Percentiles rank a stretch among this genome's conserved stretches.
Evolutionary conservation across 768 basidiomycete species (phyloP).

Genomic region (Mycena chlorophos): DNA sequence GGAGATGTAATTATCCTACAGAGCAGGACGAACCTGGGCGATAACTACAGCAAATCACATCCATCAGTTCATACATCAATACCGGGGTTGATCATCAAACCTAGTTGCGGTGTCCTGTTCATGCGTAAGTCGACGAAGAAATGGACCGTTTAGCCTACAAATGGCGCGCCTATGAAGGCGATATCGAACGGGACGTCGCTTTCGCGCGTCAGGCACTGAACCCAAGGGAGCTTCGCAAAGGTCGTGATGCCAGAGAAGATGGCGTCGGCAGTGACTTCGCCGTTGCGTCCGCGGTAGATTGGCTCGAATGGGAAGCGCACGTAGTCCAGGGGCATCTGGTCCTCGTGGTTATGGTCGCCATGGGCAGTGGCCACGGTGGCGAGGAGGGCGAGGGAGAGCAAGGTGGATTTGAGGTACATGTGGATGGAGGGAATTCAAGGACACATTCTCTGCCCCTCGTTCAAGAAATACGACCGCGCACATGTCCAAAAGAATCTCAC

Average conservation of each 20-base stretch:
- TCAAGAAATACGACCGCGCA: slow-evolving; percentile 1
- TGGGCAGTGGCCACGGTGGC: slow-evolving; percentile 31
- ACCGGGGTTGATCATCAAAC: not conserved
- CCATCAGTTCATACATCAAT: not conserved
- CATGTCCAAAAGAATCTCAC: slow-evolving; percentile 12
- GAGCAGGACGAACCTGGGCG: slow-evolving; percentile 47
- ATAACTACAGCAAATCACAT: slow-evolving; percentile 48
- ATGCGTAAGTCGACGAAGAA: not conserved
- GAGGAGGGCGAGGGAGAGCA: slow-evolving; percentile 28
- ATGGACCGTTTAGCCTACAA: slow-evolving; percentile 43
- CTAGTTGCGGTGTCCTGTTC: slow-evolving; percentile 20
- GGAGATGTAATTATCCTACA: slow-evolving; percentile 12
- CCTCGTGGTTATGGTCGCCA: slow-evolving; percentile 42
- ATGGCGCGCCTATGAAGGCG: slow-evolving; percentile 79
- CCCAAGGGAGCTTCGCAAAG: slow-evolving; percentile 87
- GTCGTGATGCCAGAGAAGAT: slow-evolving; percentile 82
- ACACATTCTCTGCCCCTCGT: slow-evolving; percentile 4
- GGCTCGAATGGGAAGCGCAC: slow-evolving; percentile 67
- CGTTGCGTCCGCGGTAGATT: slow-evolving; percentile 50
- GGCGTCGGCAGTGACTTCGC: slow-evolving; percentile 75
- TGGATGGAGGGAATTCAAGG: slow-evolving; percentile 2
- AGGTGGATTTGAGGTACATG: slow-evolving; percentile 27
- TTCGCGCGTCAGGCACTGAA: slow-evolving; percentile 71
- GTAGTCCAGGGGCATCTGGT: slow-evolving; percentile 68
- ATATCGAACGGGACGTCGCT: slow-evolving; percentile 66